These are phyloP conservation scores for Prunella vulgaris DNA, from an alignment of 257 asterid genomes.

Conservation along the genomic window DNA sequence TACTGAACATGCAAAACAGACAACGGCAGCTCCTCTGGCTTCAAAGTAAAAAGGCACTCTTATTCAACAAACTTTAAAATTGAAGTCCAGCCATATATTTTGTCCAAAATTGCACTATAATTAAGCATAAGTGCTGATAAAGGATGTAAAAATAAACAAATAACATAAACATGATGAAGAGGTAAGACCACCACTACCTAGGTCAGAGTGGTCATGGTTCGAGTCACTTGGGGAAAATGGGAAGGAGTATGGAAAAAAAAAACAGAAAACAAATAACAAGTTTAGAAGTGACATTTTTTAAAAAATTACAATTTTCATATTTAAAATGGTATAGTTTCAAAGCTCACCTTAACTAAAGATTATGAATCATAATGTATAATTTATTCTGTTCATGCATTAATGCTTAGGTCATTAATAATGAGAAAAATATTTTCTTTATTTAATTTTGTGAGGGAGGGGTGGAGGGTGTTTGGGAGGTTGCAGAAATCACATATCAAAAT, in stretches of 20 bases:
- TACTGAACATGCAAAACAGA: constrained; percentile 82
- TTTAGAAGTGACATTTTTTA: background rate
- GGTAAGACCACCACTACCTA: too few relatives aligned
- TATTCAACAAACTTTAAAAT: constrained; percentile 2
- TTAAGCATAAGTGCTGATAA: background rate
- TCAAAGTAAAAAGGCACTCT: constrained; percentile 20
- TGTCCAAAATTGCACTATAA: background rate
- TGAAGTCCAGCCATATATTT: background rate
- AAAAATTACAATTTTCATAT: background rate
- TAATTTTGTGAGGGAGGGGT: background rate
- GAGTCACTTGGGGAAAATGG: too few relatives aligned
- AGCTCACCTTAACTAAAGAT: background rate
- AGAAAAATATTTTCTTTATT: background rate
- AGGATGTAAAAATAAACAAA: background rate
- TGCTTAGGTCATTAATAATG: background rate
- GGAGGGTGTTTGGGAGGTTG: background rate
- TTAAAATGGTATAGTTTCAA: background rate
- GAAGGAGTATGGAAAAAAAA: too few relatives aligned
- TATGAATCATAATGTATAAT: background rate
- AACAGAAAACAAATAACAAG: background rate
- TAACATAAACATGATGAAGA: background rate
- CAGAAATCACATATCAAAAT: background rate
- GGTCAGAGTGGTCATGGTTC: too few relatives aligned
- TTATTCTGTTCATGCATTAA: background rate
- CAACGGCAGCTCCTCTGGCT: constrained; percentile 81